Base-by-base conservation (phyloP, 2,329 filamentous ascomycete genomes). In the Fusarium sacchari region DNA sequence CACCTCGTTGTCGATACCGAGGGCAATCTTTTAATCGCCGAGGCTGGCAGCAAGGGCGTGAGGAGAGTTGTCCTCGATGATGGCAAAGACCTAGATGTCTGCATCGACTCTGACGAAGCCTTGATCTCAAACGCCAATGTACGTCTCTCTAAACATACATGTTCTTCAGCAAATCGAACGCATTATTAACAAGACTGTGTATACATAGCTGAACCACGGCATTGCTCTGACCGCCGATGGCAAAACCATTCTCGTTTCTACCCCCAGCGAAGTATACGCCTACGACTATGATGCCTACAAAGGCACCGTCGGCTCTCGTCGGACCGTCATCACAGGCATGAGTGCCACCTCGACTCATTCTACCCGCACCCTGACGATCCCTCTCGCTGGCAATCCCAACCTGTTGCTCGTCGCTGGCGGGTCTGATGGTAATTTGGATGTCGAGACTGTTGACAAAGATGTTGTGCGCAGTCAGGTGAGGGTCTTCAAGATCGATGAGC, bases 161-260 rank as follows among this genome's bases (percentile, higher is more conserved):
- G 4, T 28, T 11, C 4, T 44, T 17, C 4, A 11, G 18, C 1
- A 1, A 1, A n/a, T n/a, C 13, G 11, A 14, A 15, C 12, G 1
- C 14, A n/a, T 28, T 20, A 40, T 3, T 42, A 58, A 64, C 36
- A 32, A 5, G 9, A 32, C 13, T 5, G 4, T 15, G 3, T 13
- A 6, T 26, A n/a, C 11, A 24, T 32, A 66, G 63, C 36, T 66
- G 5, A 66, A 66, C 42, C 63, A 66, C 4, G 63, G 63, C 4
- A 66, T 66, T 15, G 60, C 63, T 12, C 36, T 66, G 2, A 66
- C 63, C 0, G 49, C 63, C 12, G 63, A 66, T 9, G 63, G 63
- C 10, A 65, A 65, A 26, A 65, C 63, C 7, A 66, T 66, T 28
- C 36, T 66, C 15, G 60, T 66, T n/a, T 66, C 63, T 11, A 65